phyloP scores from a whole-genome alignment of 2,329 filamentous ascomycete genomes.

The Verticillium alfalfae region DNA sequence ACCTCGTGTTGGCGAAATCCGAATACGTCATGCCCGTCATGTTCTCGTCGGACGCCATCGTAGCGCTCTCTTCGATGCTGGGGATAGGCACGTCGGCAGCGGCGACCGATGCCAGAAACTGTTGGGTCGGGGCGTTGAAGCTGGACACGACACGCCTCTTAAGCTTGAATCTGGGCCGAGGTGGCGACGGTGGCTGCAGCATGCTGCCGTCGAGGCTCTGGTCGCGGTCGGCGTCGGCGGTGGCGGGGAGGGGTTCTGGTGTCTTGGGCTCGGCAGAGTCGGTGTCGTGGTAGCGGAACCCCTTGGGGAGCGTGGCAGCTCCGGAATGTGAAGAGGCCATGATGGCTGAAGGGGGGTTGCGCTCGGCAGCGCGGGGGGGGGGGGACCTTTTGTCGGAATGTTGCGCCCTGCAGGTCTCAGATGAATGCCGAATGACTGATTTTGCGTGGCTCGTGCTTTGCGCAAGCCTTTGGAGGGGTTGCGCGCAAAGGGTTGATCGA shows the following conservation, averaged over 20 bases:
- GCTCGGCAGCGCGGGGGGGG: slow-evolving; percentile 14
- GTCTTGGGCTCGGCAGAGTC: slow-evolving; percentile 38
- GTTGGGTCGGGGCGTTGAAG: slow-evolving; percentile 53
- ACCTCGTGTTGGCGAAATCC: slow-evolving; percentile 19
- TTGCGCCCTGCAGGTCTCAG: not conserved
- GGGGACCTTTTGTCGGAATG: slow-evolving; percentile 2
- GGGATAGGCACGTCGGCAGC: slow-evolving; percentile 60
- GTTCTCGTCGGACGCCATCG: slow-evolving; percentile 33
- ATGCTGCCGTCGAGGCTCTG: slow-evolving; percentile 18
- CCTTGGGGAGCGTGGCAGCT: slow-evolving; percentile 37
- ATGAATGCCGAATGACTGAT: not conserved
- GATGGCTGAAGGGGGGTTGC: slow-evolving; percentile 8
- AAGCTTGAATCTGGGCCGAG: slow-evolving; percentile 47
- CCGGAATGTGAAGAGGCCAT: slow-evolving; percentile 43
- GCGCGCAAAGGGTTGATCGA: not conserved
- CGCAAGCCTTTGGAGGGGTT: not conserved
- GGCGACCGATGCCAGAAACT: slow-evolving; percentile 63
- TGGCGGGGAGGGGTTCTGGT: slow-evolving; percentile 39
- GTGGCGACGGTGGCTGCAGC: slow-evolving; percentile 33
- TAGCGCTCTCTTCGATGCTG: slow-evolving; percentile 53
- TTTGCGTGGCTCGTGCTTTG: not conserved
- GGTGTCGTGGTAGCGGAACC: slow-evolving; percentile 27
- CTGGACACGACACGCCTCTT: slow-evolving; percentile 50
- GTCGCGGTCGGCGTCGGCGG: slow-evolving; percentile 4
- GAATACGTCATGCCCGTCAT: slow-evolving; percentile 30